Conservation (phyloP, 2,329 filamentous ascomycete species). For the Lachnellula subtilissima region DNA sequence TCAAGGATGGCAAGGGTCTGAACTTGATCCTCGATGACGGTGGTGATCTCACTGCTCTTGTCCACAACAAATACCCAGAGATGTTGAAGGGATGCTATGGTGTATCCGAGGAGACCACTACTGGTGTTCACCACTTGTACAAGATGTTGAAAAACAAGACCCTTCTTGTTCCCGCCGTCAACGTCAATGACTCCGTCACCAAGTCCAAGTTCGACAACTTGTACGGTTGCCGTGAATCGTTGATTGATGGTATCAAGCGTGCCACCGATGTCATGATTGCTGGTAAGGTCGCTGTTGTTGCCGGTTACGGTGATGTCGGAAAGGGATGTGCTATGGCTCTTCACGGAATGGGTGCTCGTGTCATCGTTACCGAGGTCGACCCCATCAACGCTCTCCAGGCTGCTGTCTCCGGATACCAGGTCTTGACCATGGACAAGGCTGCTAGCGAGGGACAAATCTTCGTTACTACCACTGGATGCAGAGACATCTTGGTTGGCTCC, state of each 20-base stretch:
- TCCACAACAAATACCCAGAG: conserved; percentile 98
- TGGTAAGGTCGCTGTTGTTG: conserved; percentile 96
- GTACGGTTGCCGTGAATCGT: conserved; percentile 98
- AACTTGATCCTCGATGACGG: conserved; percentile 99
- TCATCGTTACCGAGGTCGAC: conserved; percentile 94
- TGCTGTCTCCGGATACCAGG: conserved; percentile 94
- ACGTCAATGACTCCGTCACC: conserved; percentile 99
- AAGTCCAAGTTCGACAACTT: conserved; percentile 99
- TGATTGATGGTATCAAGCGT: conserved; percentile 99
- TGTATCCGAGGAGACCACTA: conserved; percentile 99
- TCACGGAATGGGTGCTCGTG: conserved; percentile 93
- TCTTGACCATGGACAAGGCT: conserved; percentile 97
- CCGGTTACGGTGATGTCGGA: conserved; percentile 97
- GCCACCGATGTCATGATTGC: conserved; percentile 99
- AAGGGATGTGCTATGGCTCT: conserved; percentile 98
- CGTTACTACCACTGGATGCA: conserved; percentile 98
- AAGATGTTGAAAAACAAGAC: conserved; percentile 88
- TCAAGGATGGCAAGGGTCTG: conserved; percentile 94
- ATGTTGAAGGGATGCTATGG: conserved; percentile 98
- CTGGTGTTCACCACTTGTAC: conserved; percentile 99
- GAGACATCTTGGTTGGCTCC: conserved; percentile 86
- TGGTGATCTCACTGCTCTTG: conserved; percentile 91
- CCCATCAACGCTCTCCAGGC: conserved; percentile 99
- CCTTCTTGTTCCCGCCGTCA: conserved; percentile 93
- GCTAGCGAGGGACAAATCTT: conserved; percentile 90